Percentiles rank a stretch among this genome's conserved stretches.
These are phyloP conservation scores for Jaltomata sinuosa DNA, from an alignment of 257 asterid species.

Conservation along the genomic window DNA sequence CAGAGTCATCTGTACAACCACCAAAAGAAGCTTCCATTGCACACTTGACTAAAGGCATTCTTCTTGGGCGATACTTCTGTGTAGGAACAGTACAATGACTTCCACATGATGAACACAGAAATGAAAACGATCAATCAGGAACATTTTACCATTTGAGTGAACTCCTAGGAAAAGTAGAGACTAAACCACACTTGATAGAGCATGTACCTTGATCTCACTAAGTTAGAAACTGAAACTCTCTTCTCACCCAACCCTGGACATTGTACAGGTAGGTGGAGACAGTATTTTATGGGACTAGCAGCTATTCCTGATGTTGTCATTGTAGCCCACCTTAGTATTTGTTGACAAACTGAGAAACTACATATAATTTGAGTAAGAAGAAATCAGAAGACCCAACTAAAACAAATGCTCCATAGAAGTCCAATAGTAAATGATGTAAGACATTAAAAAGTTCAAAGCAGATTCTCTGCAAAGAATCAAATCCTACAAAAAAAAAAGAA, in stretches of 20 bases:
- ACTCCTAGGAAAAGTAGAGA: not conserved
- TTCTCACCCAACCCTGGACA: conserved; percentile 27
- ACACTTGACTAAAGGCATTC: conserved; percentile 39
- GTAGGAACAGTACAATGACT: conserved; percentile 30
- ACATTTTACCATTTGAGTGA: not conserved
- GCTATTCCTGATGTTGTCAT: conserved; percentile 59
- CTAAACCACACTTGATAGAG: not conserved
- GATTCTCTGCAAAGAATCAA: not conserved
- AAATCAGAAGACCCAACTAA: conserved; percentile 1
- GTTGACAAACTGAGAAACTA: conserved; percentile 16
- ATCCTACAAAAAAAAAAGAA: not conserved
- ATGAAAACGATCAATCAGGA: conserved; percentile 5
- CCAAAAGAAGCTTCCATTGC: conserved; percentile 87
- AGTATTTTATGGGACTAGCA: conserved; percentile 26
- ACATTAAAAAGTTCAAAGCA: not conserved
- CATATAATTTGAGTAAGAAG: not conserved
- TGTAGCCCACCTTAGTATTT: conserved; percentile 8
- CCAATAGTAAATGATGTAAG: not conserved
- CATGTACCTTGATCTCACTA: conserved; percentile 23
- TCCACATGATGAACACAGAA: conserved; percentile 16
- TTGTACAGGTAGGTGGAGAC: conserved; percentile 24
- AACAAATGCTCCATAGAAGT: not conserved
- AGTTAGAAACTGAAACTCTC: conserved; percentile 21
- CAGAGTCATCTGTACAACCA: conserved; percentile 44
- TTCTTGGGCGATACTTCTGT: conserved; percentile 15